These are phyloP conservation scores for Syzygium aromaticum DNA, from an alignment of 345 rosid species.

Conservation along the genomic window DNA sequence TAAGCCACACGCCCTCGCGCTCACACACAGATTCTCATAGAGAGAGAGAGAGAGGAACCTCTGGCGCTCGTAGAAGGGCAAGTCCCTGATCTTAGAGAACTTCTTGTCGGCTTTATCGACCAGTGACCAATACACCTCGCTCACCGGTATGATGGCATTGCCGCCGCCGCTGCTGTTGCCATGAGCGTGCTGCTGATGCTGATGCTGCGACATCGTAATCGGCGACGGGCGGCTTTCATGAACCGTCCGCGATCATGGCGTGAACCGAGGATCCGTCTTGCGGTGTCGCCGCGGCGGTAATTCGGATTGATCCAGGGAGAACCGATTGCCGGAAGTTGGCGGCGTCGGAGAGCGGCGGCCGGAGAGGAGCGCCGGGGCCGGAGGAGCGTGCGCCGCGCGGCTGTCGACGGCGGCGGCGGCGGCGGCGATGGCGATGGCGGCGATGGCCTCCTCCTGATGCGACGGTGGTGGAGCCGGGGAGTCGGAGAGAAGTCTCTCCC, in stretches of 20 bases:
- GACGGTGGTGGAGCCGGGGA: neutral
- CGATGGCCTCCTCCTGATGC: neutral
- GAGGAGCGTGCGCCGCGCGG: neutral
- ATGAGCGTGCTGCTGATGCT: conserved; percentile 6
- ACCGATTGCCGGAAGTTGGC: neutral
- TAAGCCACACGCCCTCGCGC: neutral
- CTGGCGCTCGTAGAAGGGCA: conserved; percentile 89
- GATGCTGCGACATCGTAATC: conserved; percentile 7
- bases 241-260: neutral
- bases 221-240: neutral
- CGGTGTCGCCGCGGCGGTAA: neutral
- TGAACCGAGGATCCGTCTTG: neutral
- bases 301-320: neutral
- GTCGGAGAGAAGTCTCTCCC: neutral
- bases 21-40: neutral
- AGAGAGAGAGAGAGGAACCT: conserved; percentile 32
- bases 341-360: neutral
- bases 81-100: conserved; percentile 96
- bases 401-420: neutral
- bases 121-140: conserved; percentile 86
- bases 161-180: conserved; percentile 31
- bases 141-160: conserved; percentile 46
- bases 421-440: neutral
- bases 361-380: neutral
- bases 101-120: conserved; percentile 94